phyloP scores from a whole-genome alignment of 352 stramenopile species.

The Phytopythium kandeliae region DNA sequence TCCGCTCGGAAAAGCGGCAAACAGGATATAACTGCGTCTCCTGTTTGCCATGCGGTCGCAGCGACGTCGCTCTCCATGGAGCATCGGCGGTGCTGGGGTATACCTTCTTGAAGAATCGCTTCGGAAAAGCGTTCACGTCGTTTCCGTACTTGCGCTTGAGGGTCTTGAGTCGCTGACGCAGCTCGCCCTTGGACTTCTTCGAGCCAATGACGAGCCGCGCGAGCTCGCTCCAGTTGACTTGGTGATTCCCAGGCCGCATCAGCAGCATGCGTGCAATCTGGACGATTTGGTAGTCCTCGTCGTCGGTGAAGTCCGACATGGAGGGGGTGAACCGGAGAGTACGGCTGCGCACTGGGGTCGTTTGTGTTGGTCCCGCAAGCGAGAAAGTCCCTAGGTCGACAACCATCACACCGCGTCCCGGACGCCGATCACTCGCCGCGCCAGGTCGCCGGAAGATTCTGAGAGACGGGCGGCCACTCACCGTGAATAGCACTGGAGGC shows the following conservation, averaged over 20 bases:
- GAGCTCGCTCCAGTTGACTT: constrained; percentile 5
- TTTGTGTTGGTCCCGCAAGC: background rate
- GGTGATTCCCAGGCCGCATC: no score
- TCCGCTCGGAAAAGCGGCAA: no score
- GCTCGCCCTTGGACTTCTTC: constrained; percentile 23
- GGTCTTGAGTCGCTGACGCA: constrained; percentile 50
- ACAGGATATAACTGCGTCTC: no score
- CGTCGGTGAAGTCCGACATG: constrained; percentile 55
- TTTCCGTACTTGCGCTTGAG: constrained; percentile 41
- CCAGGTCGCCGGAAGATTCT: no score
- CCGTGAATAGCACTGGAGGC: no score
- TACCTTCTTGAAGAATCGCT: constrained; percentile 31
- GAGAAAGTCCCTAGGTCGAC: background rate
- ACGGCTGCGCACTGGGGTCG: background rate
- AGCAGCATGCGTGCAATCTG: constrained; percentile 23
- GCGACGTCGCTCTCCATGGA: background rate
- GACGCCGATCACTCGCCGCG: background rate
- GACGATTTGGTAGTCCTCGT: constrained; percentile 49
- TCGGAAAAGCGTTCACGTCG: constrained; percentile 23
- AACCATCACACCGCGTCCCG: background rate
- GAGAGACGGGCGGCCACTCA: no score
- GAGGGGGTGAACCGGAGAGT: background rate
- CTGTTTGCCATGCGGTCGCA: no score
- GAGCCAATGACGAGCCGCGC: constrained; percentile 18
- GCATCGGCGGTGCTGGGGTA: background rate